Conservation (phyloP, 192 early-diverging fungal genomes). For the Glomus cerebriforme region DNA sequence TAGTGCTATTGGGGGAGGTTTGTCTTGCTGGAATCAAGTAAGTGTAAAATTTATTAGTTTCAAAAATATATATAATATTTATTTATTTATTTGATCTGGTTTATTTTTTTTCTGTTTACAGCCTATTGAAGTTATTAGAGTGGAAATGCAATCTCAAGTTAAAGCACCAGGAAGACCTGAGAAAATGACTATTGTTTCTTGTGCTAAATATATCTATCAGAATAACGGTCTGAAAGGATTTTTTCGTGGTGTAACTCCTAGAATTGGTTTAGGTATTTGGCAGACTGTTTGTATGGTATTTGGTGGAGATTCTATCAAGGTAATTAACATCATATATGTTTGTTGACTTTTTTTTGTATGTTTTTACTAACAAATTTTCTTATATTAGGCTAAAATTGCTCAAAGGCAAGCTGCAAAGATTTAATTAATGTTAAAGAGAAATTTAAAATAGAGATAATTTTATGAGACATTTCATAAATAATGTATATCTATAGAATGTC, state of each 20-base stretch:
- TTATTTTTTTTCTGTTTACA: constrained; percentile 34
- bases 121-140: constrained; percentile 98
- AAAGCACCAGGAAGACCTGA: constrained; percentile 86
- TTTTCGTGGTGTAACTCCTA: constrained; percentile 84
- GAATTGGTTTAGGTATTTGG: constrained; percentile 78
- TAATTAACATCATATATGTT: neutral
- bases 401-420: neutral
- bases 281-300: constrained; percentile 94
- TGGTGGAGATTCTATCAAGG: constrained; percentile 49
- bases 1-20: constrained; percentile 86
- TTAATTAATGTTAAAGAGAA: neutral
- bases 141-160: constrained; percentile 97
- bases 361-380: neutral
- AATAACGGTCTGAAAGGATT: constrained; percentile 91
- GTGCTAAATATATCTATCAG: constrained; percentile 88
- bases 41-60: neutral
- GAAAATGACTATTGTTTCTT: constrained; percentile 85
- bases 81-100: neutral
- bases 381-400: neutral
- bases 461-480: too few species aligned
- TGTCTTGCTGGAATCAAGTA: constrained; percentile 92
- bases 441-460: too few species aligned
- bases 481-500: too few species aligned
- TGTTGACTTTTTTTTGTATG: too few species aligned
- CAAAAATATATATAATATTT: neutral